Evolutionary conservation across 2,329 filamentous ascomycete genomes (phyloP).

Genomic region (Dryadomyces sulphureus): DNA sequence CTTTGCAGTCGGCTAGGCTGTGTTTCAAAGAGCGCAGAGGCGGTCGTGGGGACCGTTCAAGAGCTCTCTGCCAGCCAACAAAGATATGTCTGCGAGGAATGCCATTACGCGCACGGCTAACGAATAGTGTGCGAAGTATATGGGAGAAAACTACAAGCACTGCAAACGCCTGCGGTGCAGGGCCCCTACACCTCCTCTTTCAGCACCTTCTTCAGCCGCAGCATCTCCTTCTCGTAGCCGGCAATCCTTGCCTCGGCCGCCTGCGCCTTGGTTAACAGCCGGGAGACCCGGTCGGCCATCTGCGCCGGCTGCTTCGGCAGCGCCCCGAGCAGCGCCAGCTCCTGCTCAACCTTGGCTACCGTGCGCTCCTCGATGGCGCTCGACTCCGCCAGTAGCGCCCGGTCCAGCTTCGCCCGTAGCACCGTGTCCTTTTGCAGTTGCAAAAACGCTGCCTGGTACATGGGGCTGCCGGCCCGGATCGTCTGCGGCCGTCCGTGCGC

Average conservation of each 20-base stretch:
- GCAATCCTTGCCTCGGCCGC: conserved; percentile 62
- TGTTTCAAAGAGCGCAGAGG: too few relatives aligned
- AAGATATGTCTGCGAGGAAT: too few relatives aligned
- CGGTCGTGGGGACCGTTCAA: too few relatives aligned
- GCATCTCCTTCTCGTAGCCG: conserved; percentile 59
- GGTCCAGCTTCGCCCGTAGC: conserved; percentile 57
- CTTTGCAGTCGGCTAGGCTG: too few relatives aligned
- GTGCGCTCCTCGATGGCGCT: conserved; percentile 56
- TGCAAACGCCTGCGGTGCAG: too few relatives aligned
- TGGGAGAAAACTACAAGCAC: too few relatives aligned
- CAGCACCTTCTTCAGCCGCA: conserved; percentile 55
- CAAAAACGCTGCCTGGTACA: conserved; percentile 73
- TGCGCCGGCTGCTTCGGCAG: conserved; percentile 58
- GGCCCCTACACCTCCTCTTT: conserved; percentile 14
- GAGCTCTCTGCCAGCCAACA: too few relatives aligned
- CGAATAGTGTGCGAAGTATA: too few relatives aligned
- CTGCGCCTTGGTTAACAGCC: conserved; percentile 59
- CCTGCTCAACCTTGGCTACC: conserved; percentile 66
- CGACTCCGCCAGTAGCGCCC: conserved; percentile 54
- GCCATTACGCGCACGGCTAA: too few relatives aligned
- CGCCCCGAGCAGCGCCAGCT: conserved; percentile 55
- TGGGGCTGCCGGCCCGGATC: conserved; percentile 70
- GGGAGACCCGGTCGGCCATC: conserved; percentile 50
- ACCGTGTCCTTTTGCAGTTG: conserved; percentile 57
- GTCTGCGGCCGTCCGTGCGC: conserved; percentile 61